Evolutionary conservation across 306 rosid species (phyloP).

Genomic region (Fragaria iinumae): DNA sequence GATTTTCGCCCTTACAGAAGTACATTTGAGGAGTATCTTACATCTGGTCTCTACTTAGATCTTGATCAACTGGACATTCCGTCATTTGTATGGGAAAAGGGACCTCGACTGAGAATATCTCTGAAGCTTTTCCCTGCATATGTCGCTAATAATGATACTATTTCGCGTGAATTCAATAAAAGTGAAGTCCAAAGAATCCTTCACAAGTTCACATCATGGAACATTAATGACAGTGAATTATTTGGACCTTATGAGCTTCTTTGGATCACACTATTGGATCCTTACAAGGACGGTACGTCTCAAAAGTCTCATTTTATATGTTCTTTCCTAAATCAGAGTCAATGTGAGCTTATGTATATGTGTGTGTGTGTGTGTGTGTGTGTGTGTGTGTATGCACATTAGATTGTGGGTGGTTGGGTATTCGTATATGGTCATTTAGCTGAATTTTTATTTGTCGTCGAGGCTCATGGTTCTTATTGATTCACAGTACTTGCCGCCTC

Average conservation of each 20-base stretch:
- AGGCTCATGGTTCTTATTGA: constrained; percentile 24
- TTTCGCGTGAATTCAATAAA: constrained; percentile 32
- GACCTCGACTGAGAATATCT: constrained; percentile 68
- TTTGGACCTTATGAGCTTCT: constrained; percentile 91
- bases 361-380: not conserved
- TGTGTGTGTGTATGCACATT: not conserved
- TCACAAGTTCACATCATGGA: constrained; percentile 62
- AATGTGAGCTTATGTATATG: not conserved
- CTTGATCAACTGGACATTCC: constrained; percentile 52
- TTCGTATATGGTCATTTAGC: constrained; percentile 2
- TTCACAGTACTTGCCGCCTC: constrained; percentile 39
- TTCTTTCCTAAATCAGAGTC: constrained; percentile 18
- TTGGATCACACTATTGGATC: constrained; percentile 37
- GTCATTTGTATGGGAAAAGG: constrained; percentile 50
- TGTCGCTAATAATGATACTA: constrained; percentile 13
- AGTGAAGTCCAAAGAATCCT: constrained; percentile 60
- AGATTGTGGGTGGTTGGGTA: not conserved
- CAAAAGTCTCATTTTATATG: constrained; percentile 26
- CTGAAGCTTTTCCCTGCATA: constrained; percentile 70
- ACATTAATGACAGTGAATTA: constrained; percentile 39
- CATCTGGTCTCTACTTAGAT: constrained; percentile 37
- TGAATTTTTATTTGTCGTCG: constrained; percentile 17
- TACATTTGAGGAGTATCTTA: constrained; percentile 44
- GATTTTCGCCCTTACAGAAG: constrained; percentile 50
- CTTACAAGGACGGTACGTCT: constrained; percentile 61